phyloP scores from a whole-genome alignment of 768 basidiomycete genomes.

The Tylopilus balloui region DNA sequence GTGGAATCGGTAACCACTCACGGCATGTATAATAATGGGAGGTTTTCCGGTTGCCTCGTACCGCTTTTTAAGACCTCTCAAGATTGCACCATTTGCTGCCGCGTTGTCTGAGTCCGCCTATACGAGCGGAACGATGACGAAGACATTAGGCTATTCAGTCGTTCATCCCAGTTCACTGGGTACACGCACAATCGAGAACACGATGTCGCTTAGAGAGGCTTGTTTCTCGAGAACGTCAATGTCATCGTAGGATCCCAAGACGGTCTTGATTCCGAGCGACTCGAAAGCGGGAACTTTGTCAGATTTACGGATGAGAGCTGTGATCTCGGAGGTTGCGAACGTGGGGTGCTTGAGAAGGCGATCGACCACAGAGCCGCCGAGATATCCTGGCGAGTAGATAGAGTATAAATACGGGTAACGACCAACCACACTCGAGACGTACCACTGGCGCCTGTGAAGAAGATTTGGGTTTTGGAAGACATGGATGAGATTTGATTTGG shows the following conservation, averaged over 20 bases:
- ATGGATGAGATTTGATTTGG: not conserved
- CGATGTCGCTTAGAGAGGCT: slow-evolving; percentile 41
- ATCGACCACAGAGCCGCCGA: slow-evolving; percentile 32
- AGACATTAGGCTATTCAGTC: not conserved
- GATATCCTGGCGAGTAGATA: slow-evolving; percentile 31
- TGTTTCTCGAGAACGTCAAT: slow-evolving; percentile 38
- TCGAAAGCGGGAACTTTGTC: slow-evolving; percentile 19
- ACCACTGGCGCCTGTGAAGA: slow-evolving; percentile 23
- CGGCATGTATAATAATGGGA: slow-evolving; percentile 59
- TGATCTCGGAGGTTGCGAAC: slow-evolving; percentile 22
- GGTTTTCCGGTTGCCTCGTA: slow-evolving; percentile 38
- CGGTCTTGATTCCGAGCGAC: slow-evolving; percentile 24
- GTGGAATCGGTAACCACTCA: slow-evolving; percentile 27
- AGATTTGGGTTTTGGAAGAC: slow-evolving; percentile 18
- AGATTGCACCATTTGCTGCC: slow-evolving; percentile 40
- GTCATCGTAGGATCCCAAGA: slow-evolving; percentile 45
- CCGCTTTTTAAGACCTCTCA: slow-evolving; percentile 50
- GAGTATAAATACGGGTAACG: not conserved
- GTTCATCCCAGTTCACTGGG: too few relatives aligned
- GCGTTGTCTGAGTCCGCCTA: slow-evolving; percentile 49
- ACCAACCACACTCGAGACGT: not conserved
- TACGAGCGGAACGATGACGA: not conserved
- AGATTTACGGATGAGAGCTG: slow-evolving; percentile 31
- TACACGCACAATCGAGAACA: slow-evolving; percentile 38
- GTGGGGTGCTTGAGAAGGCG: slow-evolving; percentile 28